Base-by-base conservation (phyloP, 1,284 basidiomycete species). In the Salmacisia buchloeana region DNA sequence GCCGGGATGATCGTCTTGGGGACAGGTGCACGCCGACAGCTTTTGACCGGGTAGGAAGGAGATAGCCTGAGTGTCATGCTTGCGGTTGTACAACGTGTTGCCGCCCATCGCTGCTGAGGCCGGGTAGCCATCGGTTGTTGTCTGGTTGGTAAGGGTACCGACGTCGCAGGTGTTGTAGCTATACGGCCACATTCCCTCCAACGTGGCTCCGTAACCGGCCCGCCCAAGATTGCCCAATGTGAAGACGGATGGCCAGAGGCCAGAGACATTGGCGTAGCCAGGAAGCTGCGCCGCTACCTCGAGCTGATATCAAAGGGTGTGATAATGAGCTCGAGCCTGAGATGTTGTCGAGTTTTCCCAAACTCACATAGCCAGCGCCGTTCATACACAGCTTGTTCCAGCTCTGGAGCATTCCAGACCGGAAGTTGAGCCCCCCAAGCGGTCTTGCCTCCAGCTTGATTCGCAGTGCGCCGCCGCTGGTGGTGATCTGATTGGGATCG, bases 21-120 rank as follows among this genome's bases (percentile, higher is more conserved):
- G 74, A 65, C 85, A 86, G 2, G 85, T 86, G 75, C 86, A 86
- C 81, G 1, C 85, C 84, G 23, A 87, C 82, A 85, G 60, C 83
- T 86, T 10, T 84, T 88, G 81, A 12, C 82, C 69, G 80, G 83
- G 69, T 79, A 62, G 38, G 45, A 72, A 69, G 21, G 81, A 82
- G 13, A 84, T 70, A 3, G 73, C 69, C 31, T 77, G 68, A 54
- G 72, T 63, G 25, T 64, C 60, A 66, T 74, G 71, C 74, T 76
- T 75, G 38, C 73, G 67, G 54, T 77, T 77, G 71, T 69, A 76
- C 46, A 69, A 64, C 31, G 69, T 62, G 39, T 69, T 62, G 25
- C 75, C 71, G 29, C 71, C 70, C 12, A 63, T 62, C 21, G 62
- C 60, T 23, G 63, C 65, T 25, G 67, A 63, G n/a, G 62, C 45